Conservation (phyloP, 768 basidiomycete species). For the Tricholoma matsutake region DNA sequence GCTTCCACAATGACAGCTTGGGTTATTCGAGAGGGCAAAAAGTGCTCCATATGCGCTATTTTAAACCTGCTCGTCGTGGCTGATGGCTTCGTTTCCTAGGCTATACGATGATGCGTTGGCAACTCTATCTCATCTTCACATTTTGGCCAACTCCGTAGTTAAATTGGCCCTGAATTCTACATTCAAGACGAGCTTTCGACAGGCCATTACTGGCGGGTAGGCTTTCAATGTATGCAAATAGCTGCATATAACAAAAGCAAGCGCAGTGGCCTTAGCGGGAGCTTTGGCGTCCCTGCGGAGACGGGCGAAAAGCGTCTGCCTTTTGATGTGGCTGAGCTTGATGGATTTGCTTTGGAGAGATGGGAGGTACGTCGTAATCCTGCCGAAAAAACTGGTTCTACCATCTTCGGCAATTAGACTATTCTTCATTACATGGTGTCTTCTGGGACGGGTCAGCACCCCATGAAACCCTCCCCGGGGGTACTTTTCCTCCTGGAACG, state of each 20-base stretch:
- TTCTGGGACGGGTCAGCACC: conserved; percentile 74
- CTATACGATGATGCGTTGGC: conserved; percentile 66
- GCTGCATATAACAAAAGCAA: background rate
- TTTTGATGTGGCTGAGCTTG: conserved; percentile 59
- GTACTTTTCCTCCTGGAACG: conserved; percentile 81
- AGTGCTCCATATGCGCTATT: conserved; percentile 39
- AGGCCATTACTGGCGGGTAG: conserved; percentile 88
- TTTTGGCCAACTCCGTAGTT: conserved; percentile 55
- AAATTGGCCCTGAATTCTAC: conserved; percentile 68
- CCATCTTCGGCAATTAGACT: conserved; percentile 48
- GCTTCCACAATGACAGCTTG: conserved; percentile 69
- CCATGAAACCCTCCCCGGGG: conserved; percentile 74
- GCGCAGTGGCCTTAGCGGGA: conserved; percentile 66
- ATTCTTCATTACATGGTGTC: conserved; percentile 99
- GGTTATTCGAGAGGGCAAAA: conserved; percentile 72
- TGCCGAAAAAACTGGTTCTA: background rate
- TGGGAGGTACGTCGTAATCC: conserved; percentile 69
- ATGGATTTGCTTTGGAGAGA: conserved; percentile 78
- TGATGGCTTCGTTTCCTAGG: conserved; percentile 28
- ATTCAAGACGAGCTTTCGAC: conserved; percentile 77
- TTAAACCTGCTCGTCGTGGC: conserved; percentile 6
- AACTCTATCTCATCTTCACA: conserved; percentile 65
- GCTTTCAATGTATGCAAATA: conserved; percentile 10
- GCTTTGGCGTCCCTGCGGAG: conserved; percentile 78
- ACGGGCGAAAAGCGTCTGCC: conserved; percentile 57